phyloP scores from a whole-genome alignment of 176 grass and related monocot genomes.

The Guadua angustifolia region DNA sequence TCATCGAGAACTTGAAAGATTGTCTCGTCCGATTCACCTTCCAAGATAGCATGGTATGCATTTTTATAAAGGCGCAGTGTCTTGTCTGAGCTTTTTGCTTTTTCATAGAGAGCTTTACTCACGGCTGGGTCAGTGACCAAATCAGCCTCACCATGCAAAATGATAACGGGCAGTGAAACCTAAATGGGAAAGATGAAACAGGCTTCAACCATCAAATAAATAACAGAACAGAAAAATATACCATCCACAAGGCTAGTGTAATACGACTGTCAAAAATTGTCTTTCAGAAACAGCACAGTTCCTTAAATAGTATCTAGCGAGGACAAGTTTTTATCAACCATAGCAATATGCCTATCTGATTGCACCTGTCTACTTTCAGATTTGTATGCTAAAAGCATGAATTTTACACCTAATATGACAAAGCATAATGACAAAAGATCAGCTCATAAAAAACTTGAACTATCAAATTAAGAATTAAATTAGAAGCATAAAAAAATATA shows the following conservation, averaged over 20 bases:
- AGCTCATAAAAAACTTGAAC: too few species aligned
- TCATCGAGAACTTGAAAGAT: conserved; percentile 82
- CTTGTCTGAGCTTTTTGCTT: conserved; percentile 82
- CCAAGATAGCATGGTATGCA: conserved; percentile 73
- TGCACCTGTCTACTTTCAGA: neutral
- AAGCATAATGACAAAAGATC: neutral
- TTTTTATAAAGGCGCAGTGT: conserved; percentile 77
- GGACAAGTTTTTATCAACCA: neutral
- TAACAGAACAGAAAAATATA: neutral
- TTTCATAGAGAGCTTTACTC: conserved; percentile 92
- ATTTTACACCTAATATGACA: neutral
- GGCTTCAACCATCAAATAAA: neutral
- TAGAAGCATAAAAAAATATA: too few species aligned
- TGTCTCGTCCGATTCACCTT: conserved; percentile 86
- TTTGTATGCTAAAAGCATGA: neutral
- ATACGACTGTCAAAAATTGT: neutral
- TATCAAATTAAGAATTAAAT: too few species aligned
- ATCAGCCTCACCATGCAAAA: conserved; percentile 87
- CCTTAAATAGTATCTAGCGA: neutral
- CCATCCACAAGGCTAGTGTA: neutral
- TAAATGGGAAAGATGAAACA: conserved; percentile 42
- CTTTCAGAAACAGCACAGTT: neutral
- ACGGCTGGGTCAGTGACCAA: conserved; percentile 80
- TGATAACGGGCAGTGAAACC: conserved; percentile 88
- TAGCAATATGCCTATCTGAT: neutral